Conservation (phyloP, 2,329 filamentous ascomycete species). For the Raffaelea albimanens region DNA sequence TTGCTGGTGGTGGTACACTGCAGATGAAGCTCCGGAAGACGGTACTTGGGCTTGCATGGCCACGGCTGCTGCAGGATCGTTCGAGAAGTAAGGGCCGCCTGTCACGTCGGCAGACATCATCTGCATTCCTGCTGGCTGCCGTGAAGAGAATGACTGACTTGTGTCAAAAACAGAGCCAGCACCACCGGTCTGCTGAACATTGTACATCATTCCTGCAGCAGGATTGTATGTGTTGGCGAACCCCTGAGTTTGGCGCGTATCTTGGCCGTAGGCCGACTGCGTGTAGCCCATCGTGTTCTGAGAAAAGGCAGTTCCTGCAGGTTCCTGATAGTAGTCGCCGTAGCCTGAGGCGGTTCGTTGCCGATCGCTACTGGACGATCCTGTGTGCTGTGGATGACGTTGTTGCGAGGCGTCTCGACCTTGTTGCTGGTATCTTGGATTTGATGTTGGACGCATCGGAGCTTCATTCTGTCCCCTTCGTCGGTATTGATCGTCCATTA, state of each 20-base stretch:
- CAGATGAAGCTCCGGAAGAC: slow-evolving; percentile 38
- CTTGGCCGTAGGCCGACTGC: slow-evolving; percentile 51
- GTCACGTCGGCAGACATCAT: slow-evolving; percentile 58
- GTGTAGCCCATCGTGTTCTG: slow-evolving; percentile 46
- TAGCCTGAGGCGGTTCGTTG: slow-evolving; percentile 31
- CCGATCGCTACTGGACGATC: slow-evolving; percentile 29
- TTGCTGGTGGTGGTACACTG: slow-evolving; percentile 53
- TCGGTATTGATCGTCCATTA: slow-evolving; percentile 72
- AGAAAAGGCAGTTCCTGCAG: slow-evolving; percentile 43
- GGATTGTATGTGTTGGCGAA: slow-evolving; percentile 50
- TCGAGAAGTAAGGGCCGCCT: slow-evolving; percentile 66
- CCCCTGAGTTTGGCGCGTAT: slow-evolving; percentile 44
- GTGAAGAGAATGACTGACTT: slow-evolving; percentile 63
- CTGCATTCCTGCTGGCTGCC: slow-evolving; percentile 69
- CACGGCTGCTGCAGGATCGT: slow-evolving; percentile 52
- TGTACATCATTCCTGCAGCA: slow-evolving; percentile 70
- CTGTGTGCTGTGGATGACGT: slow-evolving; percentile 29
- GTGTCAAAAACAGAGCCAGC: slow-evolving; percentile 62
- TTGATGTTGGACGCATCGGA: slow-evolving; percentile 52
- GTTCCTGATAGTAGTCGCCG: slow-evolving; percentile 49
- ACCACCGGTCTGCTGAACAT: slow-evolving; percentile 54
- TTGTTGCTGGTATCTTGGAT: slow-evolving; percentile 37
- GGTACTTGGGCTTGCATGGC: slow-evolving; percentile 40
- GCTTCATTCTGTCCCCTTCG: slow-evolving; percentile 67
- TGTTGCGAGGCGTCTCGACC: slow-evolving; percentile 40